These are phyloP conservation scores for Penicillium canescens DNA, from an alignment of 495 filamentous ascomycete genomes.

Conservation along the genomic window DNA sequence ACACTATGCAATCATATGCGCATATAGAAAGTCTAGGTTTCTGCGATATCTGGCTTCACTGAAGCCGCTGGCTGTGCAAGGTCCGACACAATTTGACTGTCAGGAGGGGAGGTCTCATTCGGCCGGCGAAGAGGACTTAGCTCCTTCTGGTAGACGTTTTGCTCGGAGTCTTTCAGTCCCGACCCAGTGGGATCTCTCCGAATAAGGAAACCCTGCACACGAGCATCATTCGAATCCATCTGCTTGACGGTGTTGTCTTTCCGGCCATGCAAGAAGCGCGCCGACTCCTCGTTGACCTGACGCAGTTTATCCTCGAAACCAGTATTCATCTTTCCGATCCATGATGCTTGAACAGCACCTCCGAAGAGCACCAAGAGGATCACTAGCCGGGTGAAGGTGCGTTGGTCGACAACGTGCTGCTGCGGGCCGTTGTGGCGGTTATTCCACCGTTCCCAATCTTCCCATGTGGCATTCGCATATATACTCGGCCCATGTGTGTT, in stretches of 20 bases:
- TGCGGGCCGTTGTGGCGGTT: conserved; percentile 57
- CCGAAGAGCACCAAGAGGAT: conserved; percentile 66
- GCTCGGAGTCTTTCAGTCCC: conserved; percentile 46
- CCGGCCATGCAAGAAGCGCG: conserved; percentile 58
- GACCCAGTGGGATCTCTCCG: conserved; percentile 59
- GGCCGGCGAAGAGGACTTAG: conserved; percentile 24
- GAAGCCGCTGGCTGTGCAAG: background rate
- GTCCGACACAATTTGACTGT: conserved; percentile 1
- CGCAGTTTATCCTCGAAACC: conserved; percentile 62
- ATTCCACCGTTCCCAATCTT: conserved; percentile 95
- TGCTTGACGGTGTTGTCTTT: conserved; percentile 47
- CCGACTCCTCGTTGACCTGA: conserved; percentile 60
- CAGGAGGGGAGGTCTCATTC: background rate
- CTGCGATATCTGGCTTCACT: background rate
- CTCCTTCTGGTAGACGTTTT: conserved; percentile 36
- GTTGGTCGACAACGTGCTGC: conserved; percentile 68
- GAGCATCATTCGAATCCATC: conserved; percentile 55
- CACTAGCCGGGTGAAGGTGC: conserved; percentile 69
- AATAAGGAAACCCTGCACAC: conserved; percentile 72
- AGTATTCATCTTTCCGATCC: conserved; percentile 57
- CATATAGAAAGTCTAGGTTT: background rate
- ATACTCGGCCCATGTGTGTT: conserved; percentile 47
- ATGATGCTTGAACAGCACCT: conserved; percentile 64
- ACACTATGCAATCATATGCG: background rate
- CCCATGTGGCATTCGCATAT: conserved; percentile 89